Evolutionary conservation across 257 asterid genomes (phyloP).

Genomic region (Solanum lignicaule): DNA sequence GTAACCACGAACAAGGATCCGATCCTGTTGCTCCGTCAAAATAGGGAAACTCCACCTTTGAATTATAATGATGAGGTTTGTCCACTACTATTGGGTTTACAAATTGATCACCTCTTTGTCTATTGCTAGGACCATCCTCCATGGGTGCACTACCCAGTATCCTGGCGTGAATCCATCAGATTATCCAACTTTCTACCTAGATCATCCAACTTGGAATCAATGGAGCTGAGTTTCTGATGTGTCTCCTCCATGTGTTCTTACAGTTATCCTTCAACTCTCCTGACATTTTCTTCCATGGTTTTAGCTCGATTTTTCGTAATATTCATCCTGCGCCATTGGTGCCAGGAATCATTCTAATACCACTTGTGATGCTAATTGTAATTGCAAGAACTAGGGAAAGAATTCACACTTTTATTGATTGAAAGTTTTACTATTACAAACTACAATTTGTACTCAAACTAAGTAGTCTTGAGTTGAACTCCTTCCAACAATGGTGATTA

Average conservation of each 20-base stretch:
- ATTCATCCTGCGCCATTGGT: not conserved
- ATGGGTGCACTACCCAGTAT: not conserved
- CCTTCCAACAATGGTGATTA: not conserved
- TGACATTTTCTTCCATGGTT: not conserved
- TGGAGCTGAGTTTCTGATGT: not conserved
- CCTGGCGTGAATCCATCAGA: not conserved
- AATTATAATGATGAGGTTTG: not conserved
- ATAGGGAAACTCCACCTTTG: not conserved
- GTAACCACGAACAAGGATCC: not conserved
- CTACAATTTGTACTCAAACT: not conserved
- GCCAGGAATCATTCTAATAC: not conserved
- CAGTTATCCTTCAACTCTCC: not conserved
- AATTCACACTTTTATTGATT: not conserved
- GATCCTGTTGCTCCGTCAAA: not conserved
- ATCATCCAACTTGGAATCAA: not conserved
- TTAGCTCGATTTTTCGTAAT: not conserved
- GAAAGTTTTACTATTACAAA: not conserved
- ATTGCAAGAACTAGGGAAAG: not conserved
- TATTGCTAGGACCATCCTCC: not conserved
- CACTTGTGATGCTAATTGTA: not conserved
- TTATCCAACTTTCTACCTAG: not conserved
- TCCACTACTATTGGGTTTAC: not conserved
- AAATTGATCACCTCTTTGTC: not conserved
- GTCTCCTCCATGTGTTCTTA: not conserved
- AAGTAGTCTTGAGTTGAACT: not conserved